Evolutionary conservation across 768 basidiomycete species (phyloP).

Genomic region (Leccinum imitatum): DNA sequence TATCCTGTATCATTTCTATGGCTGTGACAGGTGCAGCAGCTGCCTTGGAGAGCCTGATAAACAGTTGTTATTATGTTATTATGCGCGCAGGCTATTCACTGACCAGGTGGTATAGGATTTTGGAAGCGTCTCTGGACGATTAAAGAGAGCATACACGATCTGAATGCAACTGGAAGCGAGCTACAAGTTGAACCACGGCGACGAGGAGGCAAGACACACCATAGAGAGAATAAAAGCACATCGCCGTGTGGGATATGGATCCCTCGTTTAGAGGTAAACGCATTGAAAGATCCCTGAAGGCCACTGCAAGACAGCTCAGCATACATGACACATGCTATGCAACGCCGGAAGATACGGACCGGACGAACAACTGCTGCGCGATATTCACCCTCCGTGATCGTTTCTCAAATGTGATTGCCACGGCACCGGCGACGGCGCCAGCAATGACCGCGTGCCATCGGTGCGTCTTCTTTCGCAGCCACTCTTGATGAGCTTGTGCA

Average conservation of each 20-base stretch:
- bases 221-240: conserved; percentile 74
- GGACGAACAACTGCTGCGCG: conserved; percentile 87
- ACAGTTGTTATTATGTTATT: background rate
- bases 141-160: conserved; percentile 77
- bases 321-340: background rate
- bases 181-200: background rate
- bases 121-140: conserved; percentile 84
- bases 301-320: conserved; percentile 50
- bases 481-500: conserved; percentile 59
- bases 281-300: conserved; percentile 86
- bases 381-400: conserved; percentile 60
- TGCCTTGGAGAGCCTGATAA: conserved; percentile 68
- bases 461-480: conserved; percentile 65
- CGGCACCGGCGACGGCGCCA: conserved; percentile 69
- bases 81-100: conserved; percentile 10
- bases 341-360: conserved; percentile 36
- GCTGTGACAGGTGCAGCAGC: conserved; percentile 59
- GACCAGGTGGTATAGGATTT: conserved; percentile 74
- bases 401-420: conserved; percentile 79
- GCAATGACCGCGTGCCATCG: conserved; percentile 82
- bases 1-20: conserved; percentile 58
- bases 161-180: conserved; percentile 63
- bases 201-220: conserved; percentile 42
- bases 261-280: conserved; percentile 63
- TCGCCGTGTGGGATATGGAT: conserved; percentile 81